phyloP scores from a whole-genome alignment of 331 rosid genomes.

The Malus hybrid region DNA sequence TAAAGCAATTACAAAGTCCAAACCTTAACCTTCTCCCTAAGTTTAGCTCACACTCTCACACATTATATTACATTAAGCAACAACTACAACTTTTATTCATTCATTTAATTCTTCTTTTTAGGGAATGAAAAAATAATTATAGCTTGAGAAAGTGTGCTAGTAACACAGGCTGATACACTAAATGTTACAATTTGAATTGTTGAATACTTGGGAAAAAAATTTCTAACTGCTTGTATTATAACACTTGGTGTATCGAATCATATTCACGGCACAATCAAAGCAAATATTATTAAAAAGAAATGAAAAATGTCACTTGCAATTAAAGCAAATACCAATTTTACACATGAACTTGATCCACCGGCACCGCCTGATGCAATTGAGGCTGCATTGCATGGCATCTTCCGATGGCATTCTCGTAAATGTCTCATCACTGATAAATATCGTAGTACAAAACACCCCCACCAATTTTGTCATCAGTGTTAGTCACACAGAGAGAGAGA shows the following conservation, averaged over 20 bases:
- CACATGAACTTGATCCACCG: background rate
- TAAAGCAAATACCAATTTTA: background rate
- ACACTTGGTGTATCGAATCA: rapidly evolving
- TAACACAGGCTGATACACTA: too few species aligned
- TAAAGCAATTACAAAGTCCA: background rate
- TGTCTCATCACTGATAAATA: background rate
- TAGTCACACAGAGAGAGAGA: background rate
- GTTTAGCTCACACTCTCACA: background rate
- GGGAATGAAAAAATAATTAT: background rate
- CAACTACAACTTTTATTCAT: background rate
- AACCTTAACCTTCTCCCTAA: background rate
- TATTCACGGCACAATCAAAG: too few species aligned
- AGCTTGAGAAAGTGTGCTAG: background rate
- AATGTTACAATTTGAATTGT: too few species aligned
- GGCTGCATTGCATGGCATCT: background rate
- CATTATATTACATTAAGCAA: background rate
- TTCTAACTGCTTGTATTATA: too few species aligned
- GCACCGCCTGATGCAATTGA: background rate
- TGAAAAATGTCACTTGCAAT: background rate
- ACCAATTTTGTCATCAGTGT: background rate
- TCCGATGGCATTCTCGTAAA: constrained; percentile 1
- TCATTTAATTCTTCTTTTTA: background rate
- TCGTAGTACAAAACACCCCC: background rate
- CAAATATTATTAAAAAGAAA: too few species aligned
- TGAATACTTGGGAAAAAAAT: too few species aligned